Base-by-base conservation (phyloP, 2,329 filamentous ascomycete species). In the Fusarium burgessii region DNA sequence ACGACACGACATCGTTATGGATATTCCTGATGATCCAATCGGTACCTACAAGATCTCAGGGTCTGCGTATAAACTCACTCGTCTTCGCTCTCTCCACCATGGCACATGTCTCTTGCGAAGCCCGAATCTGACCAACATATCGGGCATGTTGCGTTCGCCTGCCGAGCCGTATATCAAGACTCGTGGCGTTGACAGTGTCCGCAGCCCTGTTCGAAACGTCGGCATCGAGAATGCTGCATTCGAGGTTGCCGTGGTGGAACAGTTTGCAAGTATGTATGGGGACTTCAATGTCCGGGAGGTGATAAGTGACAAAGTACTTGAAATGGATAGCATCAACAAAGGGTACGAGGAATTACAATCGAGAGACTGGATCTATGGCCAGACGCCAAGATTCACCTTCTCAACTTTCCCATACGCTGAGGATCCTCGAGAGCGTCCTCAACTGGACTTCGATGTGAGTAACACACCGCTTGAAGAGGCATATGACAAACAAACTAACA, bases 31-130 rank as follows among this genome's bases (percentile, higher is more conserved):
- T 15, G 64, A 70, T 23, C 61, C 67, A 17, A 41, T 62, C 18
- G 52, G 69, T 42, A 85, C 87, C 3, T 89, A 91, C 77, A 99
- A 99, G 80, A 88, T 98, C 14, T 97, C 94, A 1, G 96, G 96
- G 2, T 98, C 94, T 1, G 96, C 96, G 14, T 99, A 97, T 83
- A 98, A 98, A 81, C 85, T 99, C 58, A 98, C 93, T 0, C 87
- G 93, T 27, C 84, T 89, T 51, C 88, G 95, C 46, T 92, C 94
- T 11, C 85, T 99, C 62, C 96, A 99, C 80, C 96, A 99, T 80
- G 96, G 95, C 11, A 99, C 96, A 0, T 96, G 94, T 76, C 85
- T 99, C 45, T 84, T 98, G 4, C 85, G 87, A 36, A 95, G 93
- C 58, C 91, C 92, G 4, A 93, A 97, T 77, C 83, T 98, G 43